Base-by-base conservation (phyloP, 192 early-diverging fungal genomes). In the Lobosporangium transversale region DNA sequence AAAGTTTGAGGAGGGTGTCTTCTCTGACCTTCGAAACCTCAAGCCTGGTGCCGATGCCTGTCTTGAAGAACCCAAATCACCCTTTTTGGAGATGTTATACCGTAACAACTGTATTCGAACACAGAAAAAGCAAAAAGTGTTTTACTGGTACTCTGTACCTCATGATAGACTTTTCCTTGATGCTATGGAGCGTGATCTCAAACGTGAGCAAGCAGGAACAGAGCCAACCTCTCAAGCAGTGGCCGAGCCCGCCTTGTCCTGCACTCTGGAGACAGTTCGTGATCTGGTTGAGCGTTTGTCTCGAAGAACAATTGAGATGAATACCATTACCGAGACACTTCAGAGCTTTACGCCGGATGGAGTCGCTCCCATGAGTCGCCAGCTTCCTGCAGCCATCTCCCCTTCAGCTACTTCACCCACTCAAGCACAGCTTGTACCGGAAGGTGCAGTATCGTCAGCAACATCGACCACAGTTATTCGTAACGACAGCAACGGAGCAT, bases 61-160 rank as follows among this genome's bases (percentile, higher is more conserved):
- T 12, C 84, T 98, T 18, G 97, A 98, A 82, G 93, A 94, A 58
- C 94, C 95, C 20, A 89, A 97, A 50, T 95, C 93, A 6, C 95
- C 95, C 50, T 94, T 98, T 65, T 80, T 99, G 35, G 95, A 97
- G 74, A 91, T 97, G 70, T 85, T 99, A 49, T 94, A 95, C 86
- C 95, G 94, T 79, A 90, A 97, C 84, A 90, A 94, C 56, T 98
- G 96, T 80, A 94, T 99, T 65, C 91, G 97, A 35, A 97, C 96
- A 4, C 97, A 98, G 78, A 99, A 98, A 87, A 98, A 98, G 84
- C 97, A 99, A 84, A 98, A 98, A 58, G 97, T 99, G n/a, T 99
- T 98, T 80, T 97, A 91, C 75, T 99, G 97, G 96, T 92, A 90
- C 75, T 92, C 94, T 20, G 97, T 99, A 20, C 92, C 91, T 14